Conservation (phyloP, 2,329 filamentous ascomycete genomes). For the Endothia cerciana region DNA sequence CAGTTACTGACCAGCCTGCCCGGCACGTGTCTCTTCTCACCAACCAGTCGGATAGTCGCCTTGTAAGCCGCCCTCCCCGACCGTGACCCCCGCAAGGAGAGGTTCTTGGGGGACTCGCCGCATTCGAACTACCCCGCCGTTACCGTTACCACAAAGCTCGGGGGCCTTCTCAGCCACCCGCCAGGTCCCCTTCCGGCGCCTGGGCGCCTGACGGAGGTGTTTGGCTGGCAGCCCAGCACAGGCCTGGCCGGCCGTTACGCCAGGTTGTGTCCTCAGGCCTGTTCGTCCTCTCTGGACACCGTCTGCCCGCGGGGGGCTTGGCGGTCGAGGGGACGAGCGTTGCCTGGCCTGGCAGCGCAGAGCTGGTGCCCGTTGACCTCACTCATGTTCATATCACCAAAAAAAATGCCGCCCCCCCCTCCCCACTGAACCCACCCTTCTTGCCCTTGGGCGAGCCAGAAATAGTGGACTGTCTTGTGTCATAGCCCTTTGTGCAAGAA, state of each 20-base stretch:
- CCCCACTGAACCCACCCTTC: constrained; percentile 3
- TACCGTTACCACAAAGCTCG: neutral
- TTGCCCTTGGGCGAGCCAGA: neutral
- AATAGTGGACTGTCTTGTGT: constrained; percentile 22
- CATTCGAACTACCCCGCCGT: constrained; percentile 15
- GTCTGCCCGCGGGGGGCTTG: too few species aligned
- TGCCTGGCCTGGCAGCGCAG: neutral
- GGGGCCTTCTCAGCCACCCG: too few species aligned
- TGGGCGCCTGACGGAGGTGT: too few species aligned
- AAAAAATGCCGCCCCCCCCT: too few species aligned
- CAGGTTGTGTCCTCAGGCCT: too few species aligned
- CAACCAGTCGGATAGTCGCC: neutral
- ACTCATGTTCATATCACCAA: constrained; percentile 12
- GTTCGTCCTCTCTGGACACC: too few species aligned
- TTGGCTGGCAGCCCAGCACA: too few species aligned
- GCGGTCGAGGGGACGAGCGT: too few species aligned
- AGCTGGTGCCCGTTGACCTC: constrained; percentile 6
- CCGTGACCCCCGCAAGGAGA: neutral
- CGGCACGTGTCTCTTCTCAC: neutral
- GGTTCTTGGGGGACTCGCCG: neutral
- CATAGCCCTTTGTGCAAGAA: constrained; percentile 6
- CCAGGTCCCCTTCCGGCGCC: too few species aligned
- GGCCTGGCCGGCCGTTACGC: too few species aligned
- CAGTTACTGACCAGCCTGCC: neutral
- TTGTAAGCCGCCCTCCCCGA: neutral